phyloP scores from a whole-genome alignment of 2,329 filamentous ascomycete species.

The Venturia pyrina region DNA sequence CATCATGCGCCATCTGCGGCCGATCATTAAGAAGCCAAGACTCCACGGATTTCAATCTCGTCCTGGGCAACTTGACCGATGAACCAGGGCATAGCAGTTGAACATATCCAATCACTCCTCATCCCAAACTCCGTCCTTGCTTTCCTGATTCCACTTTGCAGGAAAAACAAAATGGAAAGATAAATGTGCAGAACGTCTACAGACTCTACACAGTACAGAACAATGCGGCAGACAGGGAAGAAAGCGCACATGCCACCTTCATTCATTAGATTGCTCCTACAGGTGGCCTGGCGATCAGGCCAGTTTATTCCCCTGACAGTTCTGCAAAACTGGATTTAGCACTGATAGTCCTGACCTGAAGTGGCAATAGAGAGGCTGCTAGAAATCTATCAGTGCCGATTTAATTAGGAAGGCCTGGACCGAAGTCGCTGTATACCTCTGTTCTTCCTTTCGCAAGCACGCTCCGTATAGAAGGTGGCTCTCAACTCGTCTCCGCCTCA shows the following conservation, averaged over 20 bases:
- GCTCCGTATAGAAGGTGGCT: neutral
- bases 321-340: neutral
- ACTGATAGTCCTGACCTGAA: neutral
- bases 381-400: neutral
- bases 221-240: neutral
- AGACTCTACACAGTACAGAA: too few species aligned
- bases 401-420: too few species aligned
- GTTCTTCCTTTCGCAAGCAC: neutral
- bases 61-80: neutral
- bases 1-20: neutral
- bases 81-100: neutral
- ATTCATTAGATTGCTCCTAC: neutral
- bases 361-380: neutral
- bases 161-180: neutral
- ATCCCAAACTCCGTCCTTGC: neutral
- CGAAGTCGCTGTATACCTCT: neutral
- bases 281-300: neutral
- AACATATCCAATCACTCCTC: neutral
- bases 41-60: neutral
- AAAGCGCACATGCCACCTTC: neutral
- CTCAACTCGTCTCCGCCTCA: neutral
- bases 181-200: neutral
- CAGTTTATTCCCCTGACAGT: neutral
- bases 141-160: neutral
- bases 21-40: neutral